phyloP scores from a whole-genome alignment of 1,139 yeast genomes.

The Yamadazyma triangularis region DNA sequence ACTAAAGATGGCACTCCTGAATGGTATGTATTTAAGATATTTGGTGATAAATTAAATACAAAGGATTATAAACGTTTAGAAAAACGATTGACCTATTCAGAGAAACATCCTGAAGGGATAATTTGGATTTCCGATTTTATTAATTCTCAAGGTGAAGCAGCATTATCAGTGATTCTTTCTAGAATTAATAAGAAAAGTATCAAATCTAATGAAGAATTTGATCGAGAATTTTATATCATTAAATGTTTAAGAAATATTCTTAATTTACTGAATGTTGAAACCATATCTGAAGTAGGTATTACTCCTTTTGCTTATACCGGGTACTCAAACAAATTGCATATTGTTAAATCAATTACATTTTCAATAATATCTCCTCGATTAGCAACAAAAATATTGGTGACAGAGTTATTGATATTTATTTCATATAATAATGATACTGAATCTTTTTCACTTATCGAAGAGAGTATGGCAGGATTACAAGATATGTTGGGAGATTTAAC shows the following conservation, averaged over 20 bases:
- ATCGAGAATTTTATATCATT: constrained; percentile 35
- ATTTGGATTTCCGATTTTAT: constrained; percentile 33
- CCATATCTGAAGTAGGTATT: constrained; percentile 10
- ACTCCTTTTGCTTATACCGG: constrained; percentile 9
- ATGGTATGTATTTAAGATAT: constrained; percentile 38
- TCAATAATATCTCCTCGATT: constrained; percentile 40
- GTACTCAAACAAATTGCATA: constrained; percentile 23
- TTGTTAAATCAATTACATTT: constrained; percentile 32
- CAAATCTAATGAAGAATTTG: constrained; percentile 43
- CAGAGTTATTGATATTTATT: constrained; percentile 41
- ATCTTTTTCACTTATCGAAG: constrained; percentile 25
- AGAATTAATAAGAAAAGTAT: constrained; percentile 40
- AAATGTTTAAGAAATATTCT: constrained; percentile 35
- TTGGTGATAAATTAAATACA: constrained; percentile 29
- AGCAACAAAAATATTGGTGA: constrained; percentile 38
- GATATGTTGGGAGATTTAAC: constrained; percentile 33
- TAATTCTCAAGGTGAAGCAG: constrained; percentile 42
- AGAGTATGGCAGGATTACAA: constrained; percentile 31
- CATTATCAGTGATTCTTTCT: constrained; percentile 36
- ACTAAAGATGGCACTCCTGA: constrained; percentile 38
- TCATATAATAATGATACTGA: constrained; percentile 23
- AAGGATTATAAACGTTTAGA: constrained; percentile 35
- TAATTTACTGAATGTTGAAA: constrained; percentile 13
- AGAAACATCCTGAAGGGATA: constrained; percentile 15
- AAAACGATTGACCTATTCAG: constrained; percentile 23